Percentiles rank a stretch among this genome's conserved stretches.
Evolutionary conservation across 2,329 filamentous ascomycete genomes (phyloP).

Genomic region (Acarospora socialis): DNA sequence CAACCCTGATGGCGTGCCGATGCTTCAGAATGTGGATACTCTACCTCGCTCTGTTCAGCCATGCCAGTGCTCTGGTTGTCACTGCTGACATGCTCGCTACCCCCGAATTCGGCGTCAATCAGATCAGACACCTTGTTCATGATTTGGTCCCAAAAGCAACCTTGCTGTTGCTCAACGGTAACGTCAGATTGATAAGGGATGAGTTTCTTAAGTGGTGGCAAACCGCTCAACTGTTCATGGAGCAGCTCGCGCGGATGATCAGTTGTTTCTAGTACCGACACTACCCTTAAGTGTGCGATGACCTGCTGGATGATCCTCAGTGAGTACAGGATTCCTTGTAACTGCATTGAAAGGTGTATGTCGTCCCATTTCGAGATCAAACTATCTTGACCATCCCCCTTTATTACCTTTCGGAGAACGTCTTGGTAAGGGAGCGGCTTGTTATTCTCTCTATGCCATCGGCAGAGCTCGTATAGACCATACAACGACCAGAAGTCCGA

Average conservation of each 20-base stretch:
- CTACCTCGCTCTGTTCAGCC: too few relatives aligned
- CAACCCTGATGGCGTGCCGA: too few relatives aligned
- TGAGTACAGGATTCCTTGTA: slow-evolving; percentile 48
- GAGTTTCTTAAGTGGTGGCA: too few relatives aligned
- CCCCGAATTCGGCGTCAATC: slow-evolving; percentile 14
- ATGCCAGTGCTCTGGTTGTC: too few relatives aligned
- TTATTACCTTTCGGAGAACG: slow-evolving; percentile 17
- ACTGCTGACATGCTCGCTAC: too few relatives aligned
- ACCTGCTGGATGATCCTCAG: slow-evolving; percentile 45
- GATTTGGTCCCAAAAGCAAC: slow-evolving; percentile 11
- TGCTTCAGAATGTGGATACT: too few relatives aligned
- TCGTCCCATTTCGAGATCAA: slow-evolving; percentile 44
- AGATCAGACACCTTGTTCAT: slow-evolving; percentile 7
- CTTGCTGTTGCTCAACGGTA: too few relatives aligned
- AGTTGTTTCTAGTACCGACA: too few relatives aligned
- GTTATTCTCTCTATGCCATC: neutral
- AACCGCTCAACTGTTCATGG: too few relatives aligned
- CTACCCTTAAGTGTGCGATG: slow-evolving; percentile 13
- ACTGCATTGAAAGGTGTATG: slow-evolving; percentile 47
- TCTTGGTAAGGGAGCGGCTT: slow-evolving; percentile 1
- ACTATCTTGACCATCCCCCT: slow-evolving; percentile 20
- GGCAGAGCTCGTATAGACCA: neutral
- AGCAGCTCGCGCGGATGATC: too few relatives aligned
- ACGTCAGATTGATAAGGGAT: too few relatives aligned
- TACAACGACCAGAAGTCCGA: neutral